Conservation (phyloP, 352 stramenopile genomes). For the Phytophthora sojae region DNA sequence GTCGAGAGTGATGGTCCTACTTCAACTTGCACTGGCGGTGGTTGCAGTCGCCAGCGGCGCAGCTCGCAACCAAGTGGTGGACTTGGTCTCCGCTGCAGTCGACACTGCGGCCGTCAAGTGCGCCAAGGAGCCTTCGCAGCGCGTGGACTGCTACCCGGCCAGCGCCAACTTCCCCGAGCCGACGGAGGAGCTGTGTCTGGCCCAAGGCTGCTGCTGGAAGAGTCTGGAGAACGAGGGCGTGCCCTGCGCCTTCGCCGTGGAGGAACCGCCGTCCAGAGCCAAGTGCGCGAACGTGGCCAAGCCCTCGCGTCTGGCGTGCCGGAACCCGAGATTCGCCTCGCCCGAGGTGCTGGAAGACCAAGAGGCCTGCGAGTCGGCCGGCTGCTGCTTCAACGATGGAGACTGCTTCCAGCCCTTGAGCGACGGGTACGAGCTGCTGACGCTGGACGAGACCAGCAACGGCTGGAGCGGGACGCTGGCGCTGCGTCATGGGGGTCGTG, state of each 20-base stretch:
- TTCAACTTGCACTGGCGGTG: conserved; percentile 25
- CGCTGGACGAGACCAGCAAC: conserved; percentile 53
- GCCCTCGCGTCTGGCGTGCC: conserved; percentile 67
- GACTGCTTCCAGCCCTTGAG: conserved; percentile 76
- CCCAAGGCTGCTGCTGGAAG: conserved; percentile 88
- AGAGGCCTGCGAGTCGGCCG: conserved; percentile 50
- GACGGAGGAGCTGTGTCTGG: conserved; percentile 82
- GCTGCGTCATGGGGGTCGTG: conserved; percentile 48
- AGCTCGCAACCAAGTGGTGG: conserved; percentile 6
- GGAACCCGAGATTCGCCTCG: conserved; percentile 71
- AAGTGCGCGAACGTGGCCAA: conserved; percentile 50
- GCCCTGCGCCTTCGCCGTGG: conserved; percentile 68
- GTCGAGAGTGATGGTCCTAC: conserved; percentile 36
- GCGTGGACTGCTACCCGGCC: conserved; percentile 80
- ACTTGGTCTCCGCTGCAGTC: conserved; percentile 17
- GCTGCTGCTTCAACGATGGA: conserved; percentile 81
- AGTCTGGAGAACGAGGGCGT: conserved; percentile 60
- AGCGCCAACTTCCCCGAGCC: conserved; percentile 65
- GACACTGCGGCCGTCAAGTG: conserved; percentile 30
- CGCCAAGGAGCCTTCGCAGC: conserved; percentile 34
- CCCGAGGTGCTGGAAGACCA: conserved; percentile 34
- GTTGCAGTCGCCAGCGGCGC: conserved; percentile 6
- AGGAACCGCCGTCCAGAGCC: conserved; percentile 16
- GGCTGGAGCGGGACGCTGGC: conserved; percentile 70
- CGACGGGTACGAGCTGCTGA: conserved; percentile 75